Conservation (phyloP, 768 basidiomycete genomes). For the Lentinula raphanica region DNA sequence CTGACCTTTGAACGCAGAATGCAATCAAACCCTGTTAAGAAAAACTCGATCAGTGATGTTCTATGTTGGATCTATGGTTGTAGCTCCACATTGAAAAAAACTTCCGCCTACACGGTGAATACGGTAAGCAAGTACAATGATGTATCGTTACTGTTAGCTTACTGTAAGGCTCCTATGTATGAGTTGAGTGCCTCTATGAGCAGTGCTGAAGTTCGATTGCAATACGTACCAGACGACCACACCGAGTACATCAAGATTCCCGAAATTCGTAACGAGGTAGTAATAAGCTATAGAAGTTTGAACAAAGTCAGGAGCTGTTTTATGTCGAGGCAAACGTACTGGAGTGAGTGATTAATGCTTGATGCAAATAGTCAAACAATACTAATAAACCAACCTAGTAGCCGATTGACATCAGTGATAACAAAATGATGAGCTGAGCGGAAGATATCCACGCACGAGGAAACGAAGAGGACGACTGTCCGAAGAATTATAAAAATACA, state of each 20-base stretch:
- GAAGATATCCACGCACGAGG: conserved; percentile 24
- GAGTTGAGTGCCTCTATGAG: not conserved
- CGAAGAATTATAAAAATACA: conserved; percentile 37
- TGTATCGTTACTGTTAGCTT: conserved; percentile 11
- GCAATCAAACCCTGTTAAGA: conserved; percentile 42
- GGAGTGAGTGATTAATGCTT: conserved; percentile 41
- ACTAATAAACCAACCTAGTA: conserved; percentile 35
- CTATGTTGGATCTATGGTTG: no score
- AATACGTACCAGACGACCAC: not conserved
- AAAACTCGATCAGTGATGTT: conserved; percentile 1
- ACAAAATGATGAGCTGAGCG: not conserved
- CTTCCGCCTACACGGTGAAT: conserved; percentile 33
- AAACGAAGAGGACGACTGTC: conserved; percentile 38
- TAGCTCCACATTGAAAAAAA: conserved; percentile 37
- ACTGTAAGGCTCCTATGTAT: conserved; percentile 33
- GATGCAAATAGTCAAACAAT: conserved; percentile 41
- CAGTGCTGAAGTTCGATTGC: not conserved
- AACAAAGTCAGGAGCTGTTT: not conserved
- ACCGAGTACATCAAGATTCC: not conserved
- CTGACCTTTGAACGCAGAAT: conserved; percentile 46
- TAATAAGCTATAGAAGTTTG: not conserved
- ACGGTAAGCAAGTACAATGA: not conserved
- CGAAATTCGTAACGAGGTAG: not conserved
- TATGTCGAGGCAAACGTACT: conserved; percentile 24
- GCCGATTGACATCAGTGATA: not conserved